Base-by-base conservation (phyloP, 495 filamentous ascomycete genomes). In the Hypoxylon fuscum region DNA sequence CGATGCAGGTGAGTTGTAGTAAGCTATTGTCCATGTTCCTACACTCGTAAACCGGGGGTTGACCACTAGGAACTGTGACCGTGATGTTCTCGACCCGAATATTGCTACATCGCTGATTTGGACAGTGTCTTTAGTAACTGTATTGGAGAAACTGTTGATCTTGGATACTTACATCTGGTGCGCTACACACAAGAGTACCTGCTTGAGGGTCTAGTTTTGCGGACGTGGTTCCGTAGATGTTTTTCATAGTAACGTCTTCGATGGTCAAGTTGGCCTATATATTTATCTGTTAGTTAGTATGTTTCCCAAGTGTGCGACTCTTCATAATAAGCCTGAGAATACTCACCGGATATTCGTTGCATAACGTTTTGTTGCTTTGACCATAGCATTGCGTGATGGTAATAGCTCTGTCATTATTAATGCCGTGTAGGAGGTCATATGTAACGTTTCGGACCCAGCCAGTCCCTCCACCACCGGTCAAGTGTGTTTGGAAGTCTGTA, bases 301-400 rank as follows among this genome's bases (percentile, higher is more conserved):
- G 14, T 15, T 1, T 3, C 5, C 8, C 31, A 14, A 6, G 21
- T 3, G 6, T 14, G 35, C n/a, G 35, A 14, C 5, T 38, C 35
- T 14, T 14, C 2, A 38, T 14, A 14, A 7, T 4, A 38, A 38
- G n/a, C 5, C n/a, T 11, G 1, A 10, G 12, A 6, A 27, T 11
- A 41, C 67, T 48, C 34, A 70, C 67, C 35, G 62, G 56, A 8
- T 47, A 66, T 31, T 61, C 50, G 17, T 66, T 66, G 23, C 62
- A 66, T 9, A 66, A 18, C 1, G 62, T 66, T 51, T 66, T 12
- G 29, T 66, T 66, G 40, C 71, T 79, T 66, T 86, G 82, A 3
- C 83, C 83, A 52, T 87, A 87, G 72, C 84, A 87, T 66, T 86
- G 83, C 20, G 83, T 85, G 25, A 87, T 75, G 47, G 85, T 83